These are phyloP conservation scores for Lipomyces kockii DNA, from an alignment of 805 yeast species.

Conservation along the genomic window DNA sequence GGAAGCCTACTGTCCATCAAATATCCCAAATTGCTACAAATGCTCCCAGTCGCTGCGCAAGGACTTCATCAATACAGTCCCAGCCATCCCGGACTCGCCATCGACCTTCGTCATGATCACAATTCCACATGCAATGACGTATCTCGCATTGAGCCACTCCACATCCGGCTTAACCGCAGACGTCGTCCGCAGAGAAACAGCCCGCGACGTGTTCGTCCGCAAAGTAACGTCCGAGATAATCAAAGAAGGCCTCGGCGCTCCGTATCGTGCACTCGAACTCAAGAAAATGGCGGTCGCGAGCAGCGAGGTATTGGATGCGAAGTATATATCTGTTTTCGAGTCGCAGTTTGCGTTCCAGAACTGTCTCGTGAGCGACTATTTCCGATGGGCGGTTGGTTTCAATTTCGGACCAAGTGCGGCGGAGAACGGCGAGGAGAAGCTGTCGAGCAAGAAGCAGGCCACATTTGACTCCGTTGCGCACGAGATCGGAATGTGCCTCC, in stretches of 20 bases:
- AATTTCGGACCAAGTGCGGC: constrained; percentile 9
- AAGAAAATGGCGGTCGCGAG: constrained; percentile 25
- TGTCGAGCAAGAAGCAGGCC: neutral
- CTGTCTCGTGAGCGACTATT: constrained; percentile 21
- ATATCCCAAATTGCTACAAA: constrained; percentile 18
- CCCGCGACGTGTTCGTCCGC: constrained; percentile 23
- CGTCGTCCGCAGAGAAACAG: constrained; percentile 23
- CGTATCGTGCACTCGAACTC: constrained; percentile 23
- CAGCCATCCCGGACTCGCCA: constrained; percentile 14
- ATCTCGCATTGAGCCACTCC: constrained; percentile 18
- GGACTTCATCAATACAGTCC: constrained; percentile 10
- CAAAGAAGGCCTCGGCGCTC: constrained; percentile 20
- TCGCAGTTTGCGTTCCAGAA: constrained; percentile 18
- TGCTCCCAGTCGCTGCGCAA: constrained; percentile 18
- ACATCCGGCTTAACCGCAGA: constrained; percentile 21
- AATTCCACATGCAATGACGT: constrained; percentile 32
- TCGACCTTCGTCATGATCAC: constrained; percentile 18
- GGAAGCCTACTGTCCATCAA: constrained; percentile 40
- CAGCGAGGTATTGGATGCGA: constrained; percentile 13
- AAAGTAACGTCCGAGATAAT: constrained; percentile 19
- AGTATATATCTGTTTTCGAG: constrained; percentile 22
- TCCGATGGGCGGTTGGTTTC: constrained; percentile 30
- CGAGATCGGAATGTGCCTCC: constrained; percentile 1
- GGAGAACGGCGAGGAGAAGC: neutral
- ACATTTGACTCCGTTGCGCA: constrained; percentile 1